A percentile compares a stretch with the other conserved stretches of the same genome.
phyloP scores from a whole-genome alignment of 1,139 yeast species.

The Candida tropicalis region DNA sequence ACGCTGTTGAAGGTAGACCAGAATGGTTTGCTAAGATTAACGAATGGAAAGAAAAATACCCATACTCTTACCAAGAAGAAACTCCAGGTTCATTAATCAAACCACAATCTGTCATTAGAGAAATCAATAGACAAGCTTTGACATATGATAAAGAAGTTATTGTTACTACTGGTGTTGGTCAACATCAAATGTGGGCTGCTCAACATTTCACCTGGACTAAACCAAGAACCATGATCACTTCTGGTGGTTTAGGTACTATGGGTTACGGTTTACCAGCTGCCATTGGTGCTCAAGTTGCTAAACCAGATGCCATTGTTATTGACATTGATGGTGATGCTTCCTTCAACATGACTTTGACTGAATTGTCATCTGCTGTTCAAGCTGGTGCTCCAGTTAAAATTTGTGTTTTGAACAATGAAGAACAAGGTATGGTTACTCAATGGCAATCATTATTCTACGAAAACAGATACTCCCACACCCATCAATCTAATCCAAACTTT shows the following conservation, averaged over 20 bases:
- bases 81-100: conserved; percentile 81
- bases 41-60: conserved; percentile 85
- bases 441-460: conserved; percentile 98
- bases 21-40: conserved; percentile 78
- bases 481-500: conserved; percentile 92
- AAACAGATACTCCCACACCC: conserved; percentile 95
- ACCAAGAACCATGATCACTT: conserved; percentile 91
- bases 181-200: conserved; percentile 99
- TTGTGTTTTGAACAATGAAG: conserved; percentile 90
- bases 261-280: conserved; percentile 98
- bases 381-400: conserved; percentile 89
- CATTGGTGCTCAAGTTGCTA: conserved; percentile 96
- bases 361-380: conserved; percentile 92
- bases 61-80: conserved; percentile 76
- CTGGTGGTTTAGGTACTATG: conserved; percentile 99
- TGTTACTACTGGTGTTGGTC: conserved; percentile 98
- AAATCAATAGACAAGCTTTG: conserved; percentile 73
- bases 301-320: conserved; percentile 91
- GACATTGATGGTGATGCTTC: conserved; percentile 99
- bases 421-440: conserved; percentile 99
- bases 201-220: conserved; percentile 92
- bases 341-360: conserved; percentile 94
- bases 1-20: conserved; percentile 61
- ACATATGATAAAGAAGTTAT: conserved; percentile 74
- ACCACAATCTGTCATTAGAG: conserved; percentile 88